These are phyloP conservation scores for Stropharia rugosoannulata DNA, from an alignment of 768 basidiomycete species.

Conservation along the genomic window DNA sequence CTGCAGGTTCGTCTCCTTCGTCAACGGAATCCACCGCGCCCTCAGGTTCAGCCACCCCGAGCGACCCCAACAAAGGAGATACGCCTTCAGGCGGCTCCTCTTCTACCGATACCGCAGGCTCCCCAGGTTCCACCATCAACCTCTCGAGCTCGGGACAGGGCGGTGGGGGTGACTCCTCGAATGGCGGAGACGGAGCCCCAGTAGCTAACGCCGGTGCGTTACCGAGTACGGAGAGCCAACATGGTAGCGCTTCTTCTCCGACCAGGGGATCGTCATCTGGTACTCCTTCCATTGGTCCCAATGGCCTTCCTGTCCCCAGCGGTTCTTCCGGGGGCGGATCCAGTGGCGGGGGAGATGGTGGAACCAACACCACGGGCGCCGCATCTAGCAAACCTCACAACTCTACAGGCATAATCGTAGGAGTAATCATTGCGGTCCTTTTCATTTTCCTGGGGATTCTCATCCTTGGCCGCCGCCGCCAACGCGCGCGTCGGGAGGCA, in stretches of 20 bases:
- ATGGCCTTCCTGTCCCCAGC: constrained; percentile 3
- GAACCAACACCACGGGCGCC: not conserved
- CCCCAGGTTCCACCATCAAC: too few relatives aligned
- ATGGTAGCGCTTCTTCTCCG: not conserved
- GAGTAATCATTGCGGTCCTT: not conserved
- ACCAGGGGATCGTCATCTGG: not conserved
- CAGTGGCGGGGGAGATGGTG: not conserved
- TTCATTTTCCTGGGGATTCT: constrained; percentile 2
- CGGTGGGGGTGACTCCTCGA: not conserved
- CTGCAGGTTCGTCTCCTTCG: not conserved
- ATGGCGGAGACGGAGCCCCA: not conserved
- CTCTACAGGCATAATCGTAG: not conserved
- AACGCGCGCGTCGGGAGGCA: not conserved
- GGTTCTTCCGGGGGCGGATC: not conserved
- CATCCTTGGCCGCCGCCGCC: not conserved
- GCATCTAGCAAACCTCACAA: not conserved
- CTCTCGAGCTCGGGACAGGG: too few relatives aligned
- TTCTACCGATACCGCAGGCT: not conserved
- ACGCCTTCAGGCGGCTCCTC: not conserved
- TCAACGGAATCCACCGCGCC: not conserved
- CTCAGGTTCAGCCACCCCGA: not conserved
- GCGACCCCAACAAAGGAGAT: not conserved
- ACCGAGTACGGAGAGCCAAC: too few relatives aligned
- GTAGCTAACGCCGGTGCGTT: too few relatives aligned
- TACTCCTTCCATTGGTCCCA: not conserved